Percentiles rank a stretch among this genome's conserved stretches.
Evolutionary conservation across 2,329 filamentous ascomycete species (phyloP).

Genomic region (Kalmusia sp.): DNA sequence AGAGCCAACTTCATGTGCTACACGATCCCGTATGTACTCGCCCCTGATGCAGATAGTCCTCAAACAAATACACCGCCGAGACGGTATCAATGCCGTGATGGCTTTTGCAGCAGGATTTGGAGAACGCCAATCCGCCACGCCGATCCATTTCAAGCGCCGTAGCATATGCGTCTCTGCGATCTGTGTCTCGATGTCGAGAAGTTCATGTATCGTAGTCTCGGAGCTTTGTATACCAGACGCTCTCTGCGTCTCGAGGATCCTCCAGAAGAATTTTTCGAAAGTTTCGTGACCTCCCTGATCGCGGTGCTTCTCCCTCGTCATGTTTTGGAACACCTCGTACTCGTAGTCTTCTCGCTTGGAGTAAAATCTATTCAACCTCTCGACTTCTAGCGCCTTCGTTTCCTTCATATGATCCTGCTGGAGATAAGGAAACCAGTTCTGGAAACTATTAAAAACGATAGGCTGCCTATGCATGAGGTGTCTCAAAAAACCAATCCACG

Average conservation of each 20-base stretch:
- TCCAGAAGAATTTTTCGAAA: slow-evolving; percentile 4
- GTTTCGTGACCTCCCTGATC: not conserved
- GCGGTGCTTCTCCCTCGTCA: not conserved
- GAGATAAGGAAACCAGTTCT: not conserved
- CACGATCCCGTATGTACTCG: slow-evolving; percentile 11
- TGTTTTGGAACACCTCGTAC: no score
- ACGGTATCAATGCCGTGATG: not conserved
- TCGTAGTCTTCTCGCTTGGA: not conserved
- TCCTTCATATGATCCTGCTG: no score
- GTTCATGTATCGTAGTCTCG: not conserved
- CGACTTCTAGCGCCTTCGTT: not conserved
- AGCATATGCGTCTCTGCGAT: slow-evolving; percentile 4
- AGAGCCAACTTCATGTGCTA: not conserved
- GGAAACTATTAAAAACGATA: not conserved
- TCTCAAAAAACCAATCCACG: not conserved
- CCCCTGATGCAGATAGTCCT: slow-evolving; percentile 30
- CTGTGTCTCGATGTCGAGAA: not conserved
- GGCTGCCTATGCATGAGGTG: not conserved
- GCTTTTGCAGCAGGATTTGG: not conserved
- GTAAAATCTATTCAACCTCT: not conserved
- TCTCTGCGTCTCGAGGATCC: not conserved
- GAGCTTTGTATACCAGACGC: not conserved
- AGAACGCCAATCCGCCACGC: slow-evolving; percentile 21
- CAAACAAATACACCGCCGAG: slow-evolving; percentile 17
- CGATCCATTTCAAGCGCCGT: slow-evolving; percentile 25